Conservation (phyloP, 345 rosid genomes). For the Rhodomyrtus tomentosa region DNA sequence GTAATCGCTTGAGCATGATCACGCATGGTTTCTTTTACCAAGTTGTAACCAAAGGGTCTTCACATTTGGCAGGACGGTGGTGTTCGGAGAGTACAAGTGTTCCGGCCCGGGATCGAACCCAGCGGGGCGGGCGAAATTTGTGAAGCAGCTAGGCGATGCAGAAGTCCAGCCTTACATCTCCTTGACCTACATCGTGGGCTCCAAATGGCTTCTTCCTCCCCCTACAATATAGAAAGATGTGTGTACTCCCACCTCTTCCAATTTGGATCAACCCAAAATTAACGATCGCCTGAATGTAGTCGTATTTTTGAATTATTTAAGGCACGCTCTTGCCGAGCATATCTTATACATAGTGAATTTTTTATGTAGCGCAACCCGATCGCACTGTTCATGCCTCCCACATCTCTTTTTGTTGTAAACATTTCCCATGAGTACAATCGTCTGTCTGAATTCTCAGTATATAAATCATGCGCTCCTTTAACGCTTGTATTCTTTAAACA, state of each 20-base stretch:
- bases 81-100: constrained; percentile 49
- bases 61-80: constrained; percentile 15
- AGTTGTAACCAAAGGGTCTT: not conserved
- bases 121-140: constrained; percentile 11
- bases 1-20: not conserved
- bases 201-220: constrained; percentile 67
- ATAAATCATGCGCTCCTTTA: too few species aligned
- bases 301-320: not conserved
- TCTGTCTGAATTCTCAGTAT: not conserved
- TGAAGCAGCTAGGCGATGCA: constrained; percentile 13
- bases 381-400: not conserved
- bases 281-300: not conserved
- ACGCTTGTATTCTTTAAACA: not conserved
- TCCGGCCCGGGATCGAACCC: constrained; percentile 30
- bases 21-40: not conserved
- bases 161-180: constrained; percentile 23
- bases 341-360: not conserved
- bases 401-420: not conserved
- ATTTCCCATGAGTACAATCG: not conserved
- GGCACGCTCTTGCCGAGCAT: not conserved
- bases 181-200: constrained; percentile 34
- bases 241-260: not conserved
- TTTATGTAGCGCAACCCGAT: not conserved
- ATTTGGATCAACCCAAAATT: not conserved
- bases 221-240: constrained; percentile 9